phyloP scores from a whole-genome alignment of 805 yeast species.

The Metschnikowia arizonensis region DNA sequence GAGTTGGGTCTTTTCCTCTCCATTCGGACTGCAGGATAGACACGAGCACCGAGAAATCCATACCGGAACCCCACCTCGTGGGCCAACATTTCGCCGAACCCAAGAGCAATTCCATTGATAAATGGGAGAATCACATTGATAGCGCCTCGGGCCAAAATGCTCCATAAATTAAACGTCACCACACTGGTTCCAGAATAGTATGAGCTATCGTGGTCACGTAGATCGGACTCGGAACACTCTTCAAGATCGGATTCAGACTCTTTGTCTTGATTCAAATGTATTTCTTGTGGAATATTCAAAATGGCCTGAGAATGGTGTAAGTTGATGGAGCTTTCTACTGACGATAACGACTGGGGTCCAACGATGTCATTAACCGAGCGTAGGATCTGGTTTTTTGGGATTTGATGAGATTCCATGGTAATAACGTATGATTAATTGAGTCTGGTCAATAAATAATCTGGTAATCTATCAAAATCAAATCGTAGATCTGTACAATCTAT shows the following conservation, averaged over 20 bases:
- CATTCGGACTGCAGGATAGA: slow-evolving; percentile 37
- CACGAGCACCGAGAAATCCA: slow-evolving; percentile 72
- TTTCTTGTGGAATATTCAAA: slow-evolving; percentile 22
- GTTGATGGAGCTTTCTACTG: slow-evolving; percentile 26
- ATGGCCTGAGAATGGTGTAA: slow-evolving; percentile 27
- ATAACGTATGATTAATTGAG: no score
- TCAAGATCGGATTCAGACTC: slow-evolving; percentile 4
- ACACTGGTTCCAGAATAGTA: slow-evolving; percentile 3
- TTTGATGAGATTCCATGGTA: neutral
- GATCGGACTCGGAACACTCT: slow-evolving; percentile 4
- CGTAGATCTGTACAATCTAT: no score
- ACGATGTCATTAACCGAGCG: neutral
- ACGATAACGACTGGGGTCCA: neutral
- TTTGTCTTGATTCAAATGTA: slow-evolving; percentile 19
- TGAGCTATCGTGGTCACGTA: neutral
- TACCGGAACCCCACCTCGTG: slow-evolving; percentile 83
- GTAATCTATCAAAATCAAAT: no score
- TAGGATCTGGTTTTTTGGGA: neutral
- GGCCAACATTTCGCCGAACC: slow-evolving; percentile 92
- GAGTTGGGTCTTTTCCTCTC: slow-evolving; percentile 20
- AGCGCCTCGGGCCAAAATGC: slow-evolving; percentile 47
- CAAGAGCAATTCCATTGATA: slow-evolving; percentile 90
- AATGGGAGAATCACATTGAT: slow-evolving; percentile 82
- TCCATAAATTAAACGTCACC: slow-evolving; percentile 29
- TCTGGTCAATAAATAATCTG: no score